phyloP scores from a whole-genome alignment of 805 yeast genomes.

The Zygosaccharomyces siamensis region DNA sequence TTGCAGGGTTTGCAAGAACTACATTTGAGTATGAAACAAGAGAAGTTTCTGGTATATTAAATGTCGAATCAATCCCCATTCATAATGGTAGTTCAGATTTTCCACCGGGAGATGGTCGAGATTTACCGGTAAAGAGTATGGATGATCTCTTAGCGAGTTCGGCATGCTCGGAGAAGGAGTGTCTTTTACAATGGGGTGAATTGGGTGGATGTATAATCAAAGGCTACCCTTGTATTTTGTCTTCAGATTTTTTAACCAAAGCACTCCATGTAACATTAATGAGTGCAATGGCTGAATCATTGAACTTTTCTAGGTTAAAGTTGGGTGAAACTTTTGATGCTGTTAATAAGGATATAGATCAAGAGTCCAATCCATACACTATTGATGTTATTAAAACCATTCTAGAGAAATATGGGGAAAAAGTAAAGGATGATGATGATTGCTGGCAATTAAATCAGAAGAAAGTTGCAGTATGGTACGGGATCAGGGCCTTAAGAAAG shows the following conservation, averaged over 20 bases:
- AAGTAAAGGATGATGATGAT: slow-evolving; percentile 20
- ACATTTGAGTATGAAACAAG: slow-evolving; percentile 38
- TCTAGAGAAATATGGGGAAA: slow-evolving; percentile 41
- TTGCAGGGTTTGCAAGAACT: slow-evolving; percentile 27
- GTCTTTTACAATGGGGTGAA: slow-evolving; percentile 47
- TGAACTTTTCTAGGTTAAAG: slow-evolving; percentile 29
- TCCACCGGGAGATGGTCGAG: slow-evolving; percentile 6
- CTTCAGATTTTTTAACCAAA: slow-evolving; percentile 33
- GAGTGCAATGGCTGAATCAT: slow-evolving; percentile 37
- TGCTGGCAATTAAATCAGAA: slow-evolving; percentile 39
- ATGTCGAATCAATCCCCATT: slow-evolving; percentile 34
- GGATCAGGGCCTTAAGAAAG: slow-evolving; percentile 46
- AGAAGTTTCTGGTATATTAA: slow-evolving; percentile 32
- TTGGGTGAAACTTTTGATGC: slow-evolving; percentile 31
- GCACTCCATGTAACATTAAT: slow-evolving; percentile 36
- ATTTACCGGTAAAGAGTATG: slow-evolving; percentile 23
- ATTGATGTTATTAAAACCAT: slow-evolving; percentile 46
- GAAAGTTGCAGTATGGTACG: slow-evolving; percentile 57
- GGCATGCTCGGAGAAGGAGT: slow-evolving; percentile 53
- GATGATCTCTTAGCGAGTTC: slow-evolving; percentile 40
- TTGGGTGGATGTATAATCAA: slow-evolving; percentile 53
- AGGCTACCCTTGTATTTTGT: slow-evolving; percentile 39
- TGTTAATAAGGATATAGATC: slow-evolving; percentile 31
- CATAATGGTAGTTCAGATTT: slow-evolving; percentile 34
- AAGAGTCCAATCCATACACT: slow-evolving; percentile 33